Conservation (phyloP, 164 flowering plant species). For the Macadamia tetraphylla region DNA sequence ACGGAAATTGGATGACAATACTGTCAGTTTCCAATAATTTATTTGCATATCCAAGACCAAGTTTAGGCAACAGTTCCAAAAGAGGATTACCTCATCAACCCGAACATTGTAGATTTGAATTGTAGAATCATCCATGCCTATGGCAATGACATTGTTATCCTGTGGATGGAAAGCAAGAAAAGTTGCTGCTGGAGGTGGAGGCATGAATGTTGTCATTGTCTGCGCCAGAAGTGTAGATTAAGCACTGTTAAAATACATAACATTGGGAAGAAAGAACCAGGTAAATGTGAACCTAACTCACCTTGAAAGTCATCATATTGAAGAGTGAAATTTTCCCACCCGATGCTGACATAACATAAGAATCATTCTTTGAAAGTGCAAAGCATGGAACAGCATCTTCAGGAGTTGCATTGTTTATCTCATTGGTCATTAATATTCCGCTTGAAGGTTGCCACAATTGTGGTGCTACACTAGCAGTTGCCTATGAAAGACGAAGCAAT, state of each 20-base stretch:
- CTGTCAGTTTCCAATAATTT: background rate
- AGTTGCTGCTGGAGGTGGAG: slow-evolving; percentile 1
- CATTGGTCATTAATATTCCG: slow-evolving; percentile 36
- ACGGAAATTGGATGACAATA: background rate
- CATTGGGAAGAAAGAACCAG: too few species aligned
- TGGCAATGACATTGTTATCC: slow-evolving; percentile 7
- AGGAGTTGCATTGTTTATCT: slow-evolving; percentile 11
- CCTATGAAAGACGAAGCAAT: slow-evolving; percentile 31
- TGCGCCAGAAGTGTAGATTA: background rate
- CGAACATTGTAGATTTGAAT: slow-evolving; percentile 87
- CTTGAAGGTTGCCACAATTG: slow-evolving; percentile 77
- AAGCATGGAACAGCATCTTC: slow-evolving; percentile 27
- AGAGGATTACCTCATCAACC: slow-evolving; percentile 62
- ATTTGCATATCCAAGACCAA: background rate
- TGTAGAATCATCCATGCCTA: slow-evolving; percentile 91
- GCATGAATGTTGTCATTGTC: slow-evolving; percentile 12
- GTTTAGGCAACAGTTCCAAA: background rate
- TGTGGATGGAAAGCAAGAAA: slow-evolving; percentile 7
- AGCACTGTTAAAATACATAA: too few species aligned
- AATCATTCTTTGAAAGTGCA: slow-evolving; percentile 34
- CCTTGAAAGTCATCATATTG: slow-evolving; percentile 31
- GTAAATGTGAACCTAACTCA: background rate
- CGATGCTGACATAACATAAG: slow-evolving; percentile 33
- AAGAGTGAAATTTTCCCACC: slow-evolving; percentile 36
- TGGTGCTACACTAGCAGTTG: slow-evolving; percentile 52